Evolutionary conservation across 306 rosid genomes (phyloP).

Genomic region (Quercus aquifolioides): DNA sequence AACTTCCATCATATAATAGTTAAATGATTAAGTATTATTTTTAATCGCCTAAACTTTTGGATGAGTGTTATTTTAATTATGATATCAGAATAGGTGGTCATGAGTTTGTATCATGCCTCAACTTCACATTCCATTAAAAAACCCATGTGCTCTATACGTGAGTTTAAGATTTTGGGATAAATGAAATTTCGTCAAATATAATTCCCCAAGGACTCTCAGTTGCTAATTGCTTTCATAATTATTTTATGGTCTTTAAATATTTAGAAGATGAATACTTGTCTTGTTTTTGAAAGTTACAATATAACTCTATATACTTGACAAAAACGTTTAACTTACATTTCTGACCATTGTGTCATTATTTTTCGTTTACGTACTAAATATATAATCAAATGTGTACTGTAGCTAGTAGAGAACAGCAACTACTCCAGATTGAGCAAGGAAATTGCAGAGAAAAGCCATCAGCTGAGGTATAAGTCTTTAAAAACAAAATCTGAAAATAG

Average conservation of each 20-base stretch:
- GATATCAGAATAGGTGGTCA: no score
- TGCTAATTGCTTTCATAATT: not conserved
- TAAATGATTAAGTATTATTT: no score
- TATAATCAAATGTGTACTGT: conserved; percentile 10
- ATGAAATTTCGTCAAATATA: no score
- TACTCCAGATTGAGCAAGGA: conserved; percentile 65
- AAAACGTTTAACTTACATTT: not conserved
- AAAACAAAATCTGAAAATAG: not conserved
- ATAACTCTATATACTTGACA: no score
- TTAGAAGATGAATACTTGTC: not conserved
- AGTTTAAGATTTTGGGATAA: no score
- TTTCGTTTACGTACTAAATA: not conserved
- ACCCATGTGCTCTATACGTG: no score
- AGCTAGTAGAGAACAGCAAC: conserved; percentile 84
- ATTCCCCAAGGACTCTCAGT: not conserved
- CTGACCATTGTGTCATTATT: not conserved
- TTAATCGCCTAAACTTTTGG: no score
- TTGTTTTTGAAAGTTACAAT: not conserved
- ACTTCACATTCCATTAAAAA: no score
- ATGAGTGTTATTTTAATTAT: no score
- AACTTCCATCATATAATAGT: not conserved
- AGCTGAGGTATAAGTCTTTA: conserved; percentile 50
- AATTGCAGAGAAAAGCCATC: conserved; percentile 65
- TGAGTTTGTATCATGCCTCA: no score
- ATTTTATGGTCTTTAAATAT: not conserved